Conservation (phyloP, 78 protist genomes). For the Ministeria vibrans region DNA sequence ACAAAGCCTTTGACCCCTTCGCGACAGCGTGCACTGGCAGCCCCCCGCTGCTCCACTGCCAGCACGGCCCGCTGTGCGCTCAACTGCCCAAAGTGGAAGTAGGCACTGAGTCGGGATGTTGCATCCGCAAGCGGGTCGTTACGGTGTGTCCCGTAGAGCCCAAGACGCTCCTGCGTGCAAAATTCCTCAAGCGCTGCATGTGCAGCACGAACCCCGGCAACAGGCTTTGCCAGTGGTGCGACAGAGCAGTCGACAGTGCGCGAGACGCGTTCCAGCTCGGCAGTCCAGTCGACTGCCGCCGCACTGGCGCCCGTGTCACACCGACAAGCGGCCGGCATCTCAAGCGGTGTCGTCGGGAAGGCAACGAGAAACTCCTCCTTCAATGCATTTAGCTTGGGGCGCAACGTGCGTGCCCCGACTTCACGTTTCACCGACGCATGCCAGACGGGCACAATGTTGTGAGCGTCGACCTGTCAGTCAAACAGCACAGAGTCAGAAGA, state of each 20-base stretch:
- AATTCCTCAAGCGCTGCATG: constrained; percentile 7
- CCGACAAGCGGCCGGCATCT: background rate
- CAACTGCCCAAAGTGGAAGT: constrained; percentile 47
- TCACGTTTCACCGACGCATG: constrained; percentile 23
- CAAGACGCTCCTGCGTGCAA: background rate
- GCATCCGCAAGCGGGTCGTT: constrained; percentile 40
- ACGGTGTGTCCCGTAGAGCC: constrained; percentile 11
- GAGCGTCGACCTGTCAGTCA: constrained; percentile 39
- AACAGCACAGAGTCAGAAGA: too few relatives aligned
- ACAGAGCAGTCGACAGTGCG: background rate
- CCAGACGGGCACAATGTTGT: constrained; percentile 49
- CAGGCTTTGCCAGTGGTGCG: background rate
- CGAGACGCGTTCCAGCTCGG: background rate
- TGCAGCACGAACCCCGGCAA: constrained; percentile 21
- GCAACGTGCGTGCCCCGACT: constrained; percentile 50
- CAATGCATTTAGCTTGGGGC: constrained; percentile 17
- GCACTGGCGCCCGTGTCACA: background rate
- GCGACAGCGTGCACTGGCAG: background rate
- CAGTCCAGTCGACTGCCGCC: constrained; percentile 9
- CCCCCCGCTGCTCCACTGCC: background rate
- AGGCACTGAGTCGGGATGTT: constrained; percentile 20
- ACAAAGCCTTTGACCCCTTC: background rate
- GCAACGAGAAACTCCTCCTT: constrained; percentile 12
- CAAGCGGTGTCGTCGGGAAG: constrained; percentile 4
- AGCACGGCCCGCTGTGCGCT: constrained; percentile 32